Base-by-base conservation (phyloP, 1,284 basidiomycete species). In the Grifola frondosa region DNA sequence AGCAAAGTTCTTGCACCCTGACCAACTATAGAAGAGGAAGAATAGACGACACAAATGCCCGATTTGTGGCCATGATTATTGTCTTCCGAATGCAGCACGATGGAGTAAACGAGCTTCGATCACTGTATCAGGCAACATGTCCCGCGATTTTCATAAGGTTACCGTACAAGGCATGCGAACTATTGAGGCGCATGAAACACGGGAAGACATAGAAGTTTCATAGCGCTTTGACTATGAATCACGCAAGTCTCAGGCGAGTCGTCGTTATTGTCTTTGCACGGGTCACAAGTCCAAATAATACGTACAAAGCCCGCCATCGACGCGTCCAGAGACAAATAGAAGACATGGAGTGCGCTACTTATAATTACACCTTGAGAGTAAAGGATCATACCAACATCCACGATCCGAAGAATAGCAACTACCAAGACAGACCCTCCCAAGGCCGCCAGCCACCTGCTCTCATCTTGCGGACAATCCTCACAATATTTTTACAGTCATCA, bases 401-500 rank as follows among this genome's bases (percentile, higher is more conserved):
- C n/a, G n/a, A n/a, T n/a, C n/a, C n/a, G n/a, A n/a, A n/a, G n/a
- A n/a, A n/a, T 15, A 30, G 11, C 25, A 17, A 30, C 30, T 19
- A 48, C 5, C 43, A 24, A n/a, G 42, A 38, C 13, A 52, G 36
- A 16, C 52, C 56, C 36, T 44, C 19, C 26, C 42, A 23, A 12
- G 61, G 57, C 33, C 54, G 53, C 61, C 62, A 65, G 5, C 62
- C 62, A 12, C 53, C 53, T 23, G 43, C 40, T 21, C 49, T 39
- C 56, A 64, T 56, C 44, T 48, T 56, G 35, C 52, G 50, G 15
- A 63, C 57, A 29, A 72, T 61, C 30, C 68, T 51, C 32, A 65
- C 48, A 35, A 71, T 64, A 43, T 72, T 71, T 46, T 48, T 59
- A 43, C 68, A 69, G 48, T 71, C 69, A 46, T 70, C 69, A 36